Conservation (phyloP, 345 rosid genomes). For the Eucalyptus tenuipes region DNA sequence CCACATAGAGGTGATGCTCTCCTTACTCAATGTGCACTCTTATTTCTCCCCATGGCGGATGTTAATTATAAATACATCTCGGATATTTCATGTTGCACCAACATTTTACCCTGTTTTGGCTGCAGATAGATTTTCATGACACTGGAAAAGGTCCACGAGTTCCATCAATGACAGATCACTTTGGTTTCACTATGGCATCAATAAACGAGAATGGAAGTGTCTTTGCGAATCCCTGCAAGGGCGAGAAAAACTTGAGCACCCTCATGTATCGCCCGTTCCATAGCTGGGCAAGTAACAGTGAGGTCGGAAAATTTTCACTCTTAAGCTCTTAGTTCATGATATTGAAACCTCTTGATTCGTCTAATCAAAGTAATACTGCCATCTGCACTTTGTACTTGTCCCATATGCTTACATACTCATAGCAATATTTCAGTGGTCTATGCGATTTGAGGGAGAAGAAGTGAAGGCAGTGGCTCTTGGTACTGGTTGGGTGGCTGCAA, state of each 20-base stretch:
- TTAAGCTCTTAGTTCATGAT: neutral
- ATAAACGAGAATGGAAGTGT: conserved; percentile 81
- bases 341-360: neutral
- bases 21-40: neutral
- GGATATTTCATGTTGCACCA: neutral
- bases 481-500: conserved; percentile 84
- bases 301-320: conserved; percentile 32
- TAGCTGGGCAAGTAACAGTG: conserved; percentile 90
- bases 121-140: conserved; percentile 94
- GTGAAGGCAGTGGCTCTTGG: conserved; percentile 89
- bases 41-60: neutral
- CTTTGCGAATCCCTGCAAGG: conserved; percentile 90
- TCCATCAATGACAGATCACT: conserved; percentile 91
- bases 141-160: conserved; percentile 89
- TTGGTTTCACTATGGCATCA: conserved; percentile 94
- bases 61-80: neutral
- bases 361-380: neutral
- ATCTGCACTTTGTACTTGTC: neutral
- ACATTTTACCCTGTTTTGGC: neutral
- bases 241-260: conserved; percentile 87
- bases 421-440: conserved; percentile 57
- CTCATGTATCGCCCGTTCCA: conserved; percentile 86
- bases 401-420: neutral
- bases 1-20: conserved; percentile 70
- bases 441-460: conserved; percentile 97